Evolutionary conservation across 2,329 filamentous ascomycete genomes (phyloP), one percentile per base, ranked within the genome.

Genomic region (Aspergillus latus): DNA sequence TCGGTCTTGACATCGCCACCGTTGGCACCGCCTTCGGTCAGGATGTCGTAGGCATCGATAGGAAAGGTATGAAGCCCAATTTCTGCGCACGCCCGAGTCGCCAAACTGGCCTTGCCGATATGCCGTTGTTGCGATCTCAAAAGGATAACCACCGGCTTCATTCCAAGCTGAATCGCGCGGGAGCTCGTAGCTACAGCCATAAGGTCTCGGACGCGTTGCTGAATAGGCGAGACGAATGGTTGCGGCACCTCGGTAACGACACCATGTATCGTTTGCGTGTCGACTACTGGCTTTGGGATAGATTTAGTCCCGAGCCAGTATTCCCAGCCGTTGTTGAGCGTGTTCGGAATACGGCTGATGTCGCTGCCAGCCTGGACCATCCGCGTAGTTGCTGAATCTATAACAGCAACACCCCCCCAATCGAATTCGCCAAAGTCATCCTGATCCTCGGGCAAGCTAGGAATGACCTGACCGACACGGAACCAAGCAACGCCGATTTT

Each of bases 1-100:
- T 97, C 93, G 0, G 92, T 96, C 75, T 97, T 97, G 29, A 96
- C 89, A 68, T 99, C 94, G 54, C 89, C 88, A 7, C 90, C 90
- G 52, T 91, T 91, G 1, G 88, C 88, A 44, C 88, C 88, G 11
- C 91, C 90, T 71, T 97, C 93, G n/a, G 91, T 93, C 4, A 96
- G 80, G 42, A 99, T 90, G 66, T 99, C 94, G 66, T 96, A 96
- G 0, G 90, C 89, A 71, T 97, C 92, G 51, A 99, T 89, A 0
- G 84, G 76, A 70, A 96, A 97, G 0, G 87, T 89, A 71, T 99
- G 94, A 13, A 97, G 80, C 3, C 94, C 94, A 60, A 97, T 88
- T 66, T 97, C 93, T 2, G 88, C 83, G 71, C 92, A 96, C 4
- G 92, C 92, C 43, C 85, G 84, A 1, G 80, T 81, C 0, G 90